Evolutionary conservation across 805 yeast species (phyloP), one percentile per base, ranked within the genome.

Genomic region (Yarrowia phangngaensis): DNA sequence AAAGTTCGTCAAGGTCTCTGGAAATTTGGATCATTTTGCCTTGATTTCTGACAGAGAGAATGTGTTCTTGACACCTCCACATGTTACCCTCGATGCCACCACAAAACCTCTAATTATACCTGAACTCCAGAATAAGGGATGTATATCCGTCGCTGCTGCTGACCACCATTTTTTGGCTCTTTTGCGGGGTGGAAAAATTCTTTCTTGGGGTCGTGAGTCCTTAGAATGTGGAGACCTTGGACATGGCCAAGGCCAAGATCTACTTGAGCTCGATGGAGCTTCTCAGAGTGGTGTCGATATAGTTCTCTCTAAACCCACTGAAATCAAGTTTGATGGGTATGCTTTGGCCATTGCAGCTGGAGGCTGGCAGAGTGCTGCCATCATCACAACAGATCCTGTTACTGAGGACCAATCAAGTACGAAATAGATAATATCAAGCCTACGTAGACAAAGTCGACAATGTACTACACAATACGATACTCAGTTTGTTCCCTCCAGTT

Each of bases 361-460:
- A 12, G 94, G 92, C 1, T 84, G 90, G 90, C 92, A 84, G 51
- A 75, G 86, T 5, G 78, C 80, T 33, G 88, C 87, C 1, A 66
- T 84, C 14, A 41, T 41, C 20, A 41, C 48, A 17, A 41, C 48
- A n/a, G 48, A 41, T 8, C n/a, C n/a, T n/a, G n/a, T n/a, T n/a
- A n/a, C n/a, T n/a, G n/a, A n/a, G n/a, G n/a, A n/a, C n/a, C n/a
- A n/a, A n/a, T n/a, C n/a, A n/a, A n/a, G n/a, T n/a, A n/a, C n/a
- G n/a, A n/a, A n/a, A n/a, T n/a, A n/a, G n/a, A n/a, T n/a, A n/a
- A n/a, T n/a, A n/a, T n/a, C n/a, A n/a, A n/a, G n/a, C n/a, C n/a
- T n/a, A n/a, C n/a, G n/a, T n/a, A n/a, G n/a, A n/a, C n/a, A n/a
- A n/a, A n/a, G n/a, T n/a, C n/a, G n/a, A n/a, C n/a, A n/a, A n/a